These are phyloP conservation scores for Amphicarpaea edgeworthii DNA, from an alignment of 306 rosid species.

Conservation along the genomic window DNA sequence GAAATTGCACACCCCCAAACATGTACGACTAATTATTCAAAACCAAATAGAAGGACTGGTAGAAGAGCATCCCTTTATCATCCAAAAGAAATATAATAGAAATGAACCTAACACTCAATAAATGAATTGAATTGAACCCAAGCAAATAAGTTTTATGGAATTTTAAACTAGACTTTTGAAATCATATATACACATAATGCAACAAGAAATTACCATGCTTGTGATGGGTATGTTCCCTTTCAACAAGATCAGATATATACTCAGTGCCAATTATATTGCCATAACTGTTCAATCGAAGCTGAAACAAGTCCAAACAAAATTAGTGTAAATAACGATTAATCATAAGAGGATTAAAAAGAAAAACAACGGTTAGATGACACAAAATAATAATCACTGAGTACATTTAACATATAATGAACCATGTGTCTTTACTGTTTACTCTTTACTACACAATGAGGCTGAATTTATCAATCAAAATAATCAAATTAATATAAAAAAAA, in stretches of 20 bases:
- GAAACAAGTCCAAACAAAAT: slow-evolving; percentile 52
- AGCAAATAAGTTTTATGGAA: slow-evolving; percentile 6
- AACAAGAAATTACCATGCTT: slow-evolving; percentile 70
- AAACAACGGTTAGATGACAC: slow-evolving; percentile 5
- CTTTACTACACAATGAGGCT: background rate
- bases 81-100: background rate
- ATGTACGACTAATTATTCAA: slow-evolving; percentile 1
- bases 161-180: slow-evolving; percentile 19
- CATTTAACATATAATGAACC: slow-evolving; percentile 2
- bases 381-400: background rate
- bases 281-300: slow-evolving; percentile 84
- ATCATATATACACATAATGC: slow-evolving; percentile 10
- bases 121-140: slow-evolving; percentile 24
- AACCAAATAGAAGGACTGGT: slow-evolving; percentile 1
- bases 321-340: slow-evolving; percentile 6
- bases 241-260: slow-evolving; percentile 95
- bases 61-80: slow-evolving; percentile 27
- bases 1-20: slow-evolving; percentile 14
- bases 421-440: background rate
- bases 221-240: slow-evolving; percentile 72
- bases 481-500: slow-evolving; percentile 18
- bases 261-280: slow-evolving; percentile 94
- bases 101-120: slow-evolving; percentile 15
- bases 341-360: background rate
- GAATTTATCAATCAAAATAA: too few species aligned